These are phyloP conservation scores for Penicillium frequentans DNA, from an alignment of 2,329 filamentous ascomycete genomes.

Conservation along the genomic window DNA sequence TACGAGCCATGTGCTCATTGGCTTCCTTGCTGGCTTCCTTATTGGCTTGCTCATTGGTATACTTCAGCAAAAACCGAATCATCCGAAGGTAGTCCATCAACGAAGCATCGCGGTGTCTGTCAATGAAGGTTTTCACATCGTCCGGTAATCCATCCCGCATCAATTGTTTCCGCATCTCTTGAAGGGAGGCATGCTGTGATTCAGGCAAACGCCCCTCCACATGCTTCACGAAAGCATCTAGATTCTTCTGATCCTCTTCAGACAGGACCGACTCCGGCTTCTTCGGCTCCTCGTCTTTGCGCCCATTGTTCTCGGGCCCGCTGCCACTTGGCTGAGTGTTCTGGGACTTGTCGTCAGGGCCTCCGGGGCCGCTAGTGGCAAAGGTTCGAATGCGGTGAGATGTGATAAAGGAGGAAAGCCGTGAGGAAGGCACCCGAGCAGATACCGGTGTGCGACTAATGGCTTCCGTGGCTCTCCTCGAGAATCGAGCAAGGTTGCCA, in stretches of 20 bases:
- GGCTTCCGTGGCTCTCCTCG: slow-evolving; percentile 57
- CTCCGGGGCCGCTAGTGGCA: slow-evolving; percentile 45
- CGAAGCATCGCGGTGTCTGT: slow-evolving; percentile 53
- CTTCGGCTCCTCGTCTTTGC: slow-evolving; percentile 33
- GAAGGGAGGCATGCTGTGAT: slow-evolving; percentile 60
- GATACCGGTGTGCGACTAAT: slow-evolving; percentile 50
- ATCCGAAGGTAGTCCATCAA: slow-evolving; percentile 62
- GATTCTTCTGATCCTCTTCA: slow-evolving; percentile 55
- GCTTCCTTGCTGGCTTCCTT: slow-evolving; percentile 25
- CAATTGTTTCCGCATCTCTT: slow-evolving; percentile 62
- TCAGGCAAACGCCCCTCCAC: slow-evolving; percentile 62
- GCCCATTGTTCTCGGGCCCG: slow-evolving; percentile 38
- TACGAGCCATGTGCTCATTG: slow-evolving; percentile 26
- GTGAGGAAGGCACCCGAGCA: slow-evolving; percentile 39
- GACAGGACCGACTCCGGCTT: slow-evolving; percentile 49
- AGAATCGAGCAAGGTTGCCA: slow-evolving; percentile 64
- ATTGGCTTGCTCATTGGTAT: slow-evolving; percentile 51
- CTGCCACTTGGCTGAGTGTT: slow-evolving; percentile 44
- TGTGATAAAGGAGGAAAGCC: slow-evolving; percentile 38
- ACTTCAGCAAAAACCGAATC: slow-evolving; percentile 56
- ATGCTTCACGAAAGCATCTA: slow-evolving; percentile 58
- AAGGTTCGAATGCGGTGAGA: slow-evolving; percentile 40
- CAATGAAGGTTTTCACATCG: slow-evolving; percentile 66
- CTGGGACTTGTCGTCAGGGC: slow-evolving; percentile 41
- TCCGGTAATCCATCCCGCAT: slow-evolving; percentile 68